These are phyloP conservation scores for Saccharum hybrid DNA, from an alignment of 202 grass and related monocot species.

Conservation along the genomic window DNA sequence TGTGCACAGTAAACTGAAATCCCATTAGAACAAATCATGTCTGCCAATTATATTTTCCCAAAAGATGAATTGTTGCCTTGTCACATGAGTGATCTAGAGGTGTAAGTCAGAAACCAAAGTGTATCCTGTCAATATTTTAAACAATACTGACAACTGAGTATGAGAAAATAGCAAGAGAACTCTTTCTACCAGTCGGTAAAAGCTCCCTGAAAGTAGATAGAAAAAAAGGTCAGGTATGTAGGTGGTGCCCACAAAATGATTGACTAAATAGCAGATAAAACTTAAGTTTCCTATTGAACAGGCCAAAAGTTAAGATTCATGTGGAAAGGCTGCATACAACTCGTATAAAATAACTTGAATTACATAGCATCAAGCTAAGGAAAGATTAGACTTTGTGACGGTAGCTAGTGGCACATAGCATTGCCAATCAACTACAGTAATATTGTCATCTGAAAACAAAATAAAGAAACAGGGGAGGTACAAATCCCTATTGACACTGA, in stretches of 20 bases:
- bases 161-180: constrained; percentile 79
- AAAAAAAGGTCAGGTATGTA: constrained; percentile 14
- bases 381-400: neutral
- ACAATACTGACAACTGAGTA: constrained; percentile 80
- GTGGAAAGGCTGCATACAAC: constrained; percentile 1
- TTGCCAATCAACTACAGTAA: neutral
- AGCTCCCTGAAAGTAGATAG: constrained; percentile 66
- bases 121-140: constrained; percentile 26
- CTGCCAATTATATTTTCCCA: too few relatives aligned
- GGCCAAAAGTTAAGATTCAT: constrained; percentile 4
- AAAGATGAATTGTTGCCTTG: neutral
- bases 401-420: neutral
- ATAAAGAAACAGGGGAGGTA: neutral
- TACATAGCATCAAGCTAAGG: neutral
- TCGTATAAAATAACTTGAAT: neutral
- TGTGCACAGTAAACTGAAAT: too few relatives aligned
- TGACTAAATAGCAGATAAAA: neutral
- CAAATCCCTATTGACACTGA: neutral
- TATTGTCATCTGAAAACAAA: neutral
- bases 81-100: constrained; percentile 26
- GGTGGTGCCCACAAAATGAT: neutral
- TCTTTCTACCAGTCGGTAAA: constrained; percentile 79
- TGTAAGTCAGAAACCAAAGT: constrained; percentile 18
- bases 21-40: too few relatives aligned
- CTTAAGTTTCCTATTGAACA: neutral